Evolutionary conservation across 2,329 filamentous ascomycete species (phyloP).

Genomic region (Colletotrichum sp.): DNA sequence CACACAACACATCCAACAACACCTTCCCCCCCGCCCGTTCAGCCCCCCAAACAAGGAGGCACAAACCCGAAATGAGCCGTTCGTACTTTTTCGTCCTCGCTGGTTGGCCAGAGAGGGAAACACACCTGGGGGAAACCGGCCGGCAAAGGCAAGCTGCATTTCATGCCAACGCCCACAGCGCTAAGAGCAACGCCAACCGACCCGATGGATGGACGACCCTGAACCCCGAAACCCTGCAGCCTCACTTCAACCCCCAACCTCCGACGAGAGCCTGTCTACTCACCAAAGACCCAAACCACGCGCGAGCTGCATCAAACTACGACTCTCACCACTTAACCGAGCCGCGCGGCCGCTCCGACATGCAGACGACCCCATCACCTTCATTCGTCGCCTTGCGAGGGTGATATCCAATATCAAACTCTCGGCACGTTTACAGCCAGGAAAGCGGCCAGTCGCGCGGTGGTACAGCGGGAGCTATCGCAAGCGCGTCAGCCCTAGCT

Average conservation of each 20-base stretch:
- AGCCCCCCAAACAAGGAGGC: not conserved
- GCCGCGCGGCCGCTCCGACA: not conserved
- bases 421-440: not conserved
- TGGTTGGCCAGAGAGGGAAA: not conserved
- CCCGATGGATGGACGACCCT: not conserved
- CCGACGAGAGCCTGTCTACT: not conserved
- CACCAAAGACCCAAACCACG: not conserved
- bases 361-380: not conserved
- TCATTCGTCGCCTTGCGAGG: not conserved
- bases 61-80: not conserved
- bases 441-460: not conserved
- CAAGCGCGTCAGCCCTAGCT: conserved; percentile 3
- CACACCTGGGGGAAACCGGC: not conserved
- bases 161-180: not conserved
- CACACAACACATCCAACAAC: not conserved
- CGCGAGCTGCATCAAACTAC: not conserved
- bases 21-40: not conserved
- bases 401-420: not conserved
- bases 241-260: not conserved
- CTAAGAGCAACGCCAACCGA: not conserved
- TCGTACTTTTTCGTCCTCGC: not conserved
- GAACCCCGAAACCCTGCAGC: not conserved
- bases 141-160: not conserved
- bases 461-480: not conserved
- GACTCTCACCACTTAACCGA: not conserved